Evolutionary conservation across 129 eudicot species (phyloP).

Genomic region (Ambrosia artemisiifolia): DNA sequence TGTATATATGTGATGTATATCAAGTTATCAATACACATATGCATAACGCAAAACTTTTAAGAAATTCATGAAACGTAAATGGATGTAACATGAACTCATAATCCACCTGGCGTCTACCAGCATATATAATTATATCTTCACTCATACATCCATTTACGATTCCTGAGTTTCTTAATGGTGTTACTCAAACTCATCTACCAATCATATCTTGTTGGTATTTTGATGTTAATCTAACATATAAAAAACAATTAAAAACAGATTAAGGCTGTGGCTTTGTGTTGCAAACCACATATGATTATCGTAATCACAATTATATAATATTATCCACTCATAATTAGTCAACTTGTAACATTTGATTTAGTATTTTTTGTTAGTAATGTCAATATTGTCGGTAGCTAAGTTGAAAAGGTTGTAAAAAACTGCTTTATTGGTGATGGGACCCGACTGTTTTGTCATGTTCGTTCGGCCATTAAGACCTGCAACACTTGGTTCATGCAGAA

Average conservation of each 20-base stretch:
- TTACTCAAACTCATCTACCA: not conserved
- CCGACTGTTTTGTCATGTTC: too few species aligned
- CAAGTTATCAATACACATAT: too few species aligned
- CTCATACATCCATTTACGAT: not conserved
- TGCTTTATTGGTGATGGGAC: too few species aligned
- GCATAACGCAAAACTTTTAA: too few species aligned
- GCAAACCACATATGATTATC: not conserved
- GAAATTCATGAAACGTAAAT: too few species aligned
- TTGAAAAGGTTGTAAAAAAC: not conserved
- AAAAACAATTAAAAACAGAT: not conserved
- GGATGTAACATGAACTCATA: not conserved
- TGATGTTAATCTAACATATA: slow-evolving; percentile 5
- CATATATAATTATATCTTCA: too few species aligned
- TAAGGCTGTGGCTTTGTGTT: slow-evolving; percentile 12
- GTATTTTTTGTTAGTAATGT: not conserved
- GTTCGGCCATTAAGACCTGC: too few species aligned
- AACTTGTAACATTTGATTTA: not conserved
- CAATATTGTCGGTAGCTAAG: not conserved
- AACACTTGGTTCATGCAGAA: too few species aligned
- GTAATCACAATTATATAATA: not conserved
- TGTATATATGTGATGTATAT: not conserved
- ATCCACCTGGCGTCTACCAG: too few species aligned
- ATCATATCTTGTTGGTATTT: not conserved
- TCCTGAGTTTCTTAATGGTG: not conserved
- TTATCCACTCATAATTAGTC: slow-evolving; percentile 16